These are phyloP conservation scores for Fusarium keratoplasticum DNA, from an alignment of 2,329 filamentous ascomycete genomes.

Conservation along the genomic window DNA sequence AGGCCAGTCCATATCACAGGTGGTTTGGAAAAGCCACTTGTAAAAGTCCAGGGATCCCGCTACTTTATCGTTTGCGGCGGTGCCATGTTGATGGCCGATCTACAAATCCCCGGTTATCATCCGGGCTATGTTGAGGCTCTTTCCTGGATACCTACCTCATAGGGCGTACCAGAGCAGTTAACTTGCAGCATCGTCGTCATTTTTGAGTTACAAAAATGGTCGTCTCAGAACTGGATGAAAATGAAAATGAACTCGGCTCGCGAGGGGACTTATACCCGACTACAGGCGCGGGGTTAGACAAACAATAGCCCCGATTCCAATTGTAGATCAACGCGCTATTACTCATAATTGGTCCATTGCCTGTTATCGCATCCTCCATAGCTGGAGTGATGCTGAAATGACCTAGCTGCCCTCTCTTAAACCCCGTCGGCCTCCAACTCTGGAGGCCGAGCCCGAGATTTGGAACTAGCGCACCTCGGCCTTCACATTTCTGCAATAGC, in stretches of 20 bases:
- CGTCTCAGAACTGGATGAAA: not conserved
- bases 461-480: not conserved
- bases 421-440: not conserved
- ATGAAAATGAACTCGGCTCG: not conserved
- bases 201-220: too few species aligned
- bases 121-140: not conserved
- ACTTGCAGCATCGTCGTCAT: conserved; percentile 14
- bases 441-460: not conserved
- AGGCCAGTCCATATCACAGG: conserved; percentile 34
- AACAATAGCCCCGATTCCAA: not conserved
- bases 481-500: accelerated
- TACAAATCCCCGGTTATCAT: not conserved
- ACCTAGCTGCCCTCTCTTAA: not conserved
- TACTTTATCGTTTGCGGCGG: conserved; percentile 16
- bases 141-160: conserved; percentile 1
- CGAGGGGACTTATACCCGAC: not conserved
- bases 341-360: not conserved
- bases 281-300: not conserved
- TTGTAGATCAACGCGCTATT: not conserved
- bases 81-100: conserved; percentile 35
- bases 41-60: conserved; percentile 33
- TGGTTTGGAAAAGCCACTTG: conserved; percentile 16
- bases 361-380: not conserved
- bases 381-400: not conserved
- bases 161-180: conserved; percentile 21